Evolutionary conservation across 2,329 filamentous ascomycete species (phyloP), one percentile per base, ranked within the genome.

Genomic region (Penicillium sclerotigenum): DNA sequence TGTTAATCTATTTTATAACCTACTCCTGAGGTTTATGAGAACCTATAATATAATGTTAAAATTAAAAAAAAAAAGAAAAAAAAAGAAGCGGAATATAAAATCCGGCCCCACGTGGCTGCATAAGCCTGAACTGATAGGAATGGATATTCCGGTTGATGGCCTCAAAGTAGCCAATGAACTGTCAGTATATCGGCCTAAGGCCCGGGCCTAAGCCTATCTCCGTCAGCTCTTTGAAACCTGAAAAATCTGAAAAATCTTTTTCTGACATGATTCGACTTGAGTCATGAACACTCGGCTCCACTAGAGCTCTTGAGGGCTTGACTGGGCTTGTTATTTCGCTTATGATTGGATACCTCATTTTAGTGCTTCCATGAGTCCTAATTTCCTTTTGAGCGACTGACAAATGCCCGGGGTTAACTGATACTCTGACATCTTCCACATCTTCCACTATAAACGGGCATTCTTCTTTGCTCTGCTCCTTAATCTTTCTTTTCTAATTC

Each of bases 181-280:
- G 13, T 3, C 9, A 4, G 2, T 10, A 10, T 14, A 1, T 5
- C 24, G 11, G 22, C 16, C 20, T 33, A 24, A 43, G 24, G 1
- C 16, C 47, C 47, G 40, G 36, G 7, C 1, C 2, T 40, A 22
- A 18, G 22, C 28, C 31, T 64, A 65, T 53, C 55, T 65, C 63
- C 63, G 60, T 37, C 13, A 16, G 10, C 4, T 10, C 34, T 18
- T 26, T 24, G 22, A 36, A 16, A 37, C 18, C 16, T 10, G n/a
- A n/a, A n/a, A n/a, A n/a, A n/a, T n/a, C n/a, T n/a, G n/a, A 5
- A 29, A 59, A 57, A 42, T 36, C 51, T 36, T 52, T 46, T 46
- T 40, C 18, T 31, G 1, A 8, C 13, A 1, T 59, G 60, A 64
- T 41, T 64, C 60, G 63, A 13, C 42, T 10, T 65, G 62, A 65